A percentile compares a stretch with the other conserved stretches of the same genome.
phyloP scores from a whole-genome alignment of 2,329 filamentous ascomycete species.

The Fonsecaea monophora region DNA sequence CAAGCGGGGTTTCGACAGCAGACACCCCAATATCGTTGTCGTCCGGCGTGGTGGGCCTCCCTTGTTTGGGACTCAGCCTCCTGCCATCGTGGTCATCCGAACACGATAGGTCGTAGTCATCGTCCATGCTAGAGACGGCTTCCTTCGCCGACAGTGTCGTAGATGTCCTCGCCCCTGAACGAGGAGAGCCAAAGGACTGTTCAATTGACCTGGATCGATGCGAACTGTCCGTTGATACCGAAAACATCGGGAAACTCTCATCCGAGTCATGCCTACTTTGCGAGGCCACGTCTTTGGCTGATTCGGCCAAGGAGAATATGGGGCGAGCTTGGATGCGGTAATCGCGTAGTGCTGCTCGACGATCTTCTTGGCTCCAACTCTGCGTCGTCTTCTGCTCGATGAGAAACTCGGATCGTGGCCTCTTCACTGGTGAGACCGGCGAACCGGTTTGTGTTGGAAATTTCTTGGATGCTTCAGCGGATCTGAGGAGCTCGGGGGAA shows the following conservation, averaged over 20 bases:
- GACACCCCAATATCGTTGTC: slow-evolving; percentile 11
- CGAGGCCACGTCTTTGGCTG: slow-evolving; percentile 44
- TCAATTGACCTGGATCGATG: slow-evolving; percentile 60
- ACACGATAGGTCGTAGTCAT: slow-evolving; percentile 26
- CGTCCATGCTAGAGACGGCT: slow-evolving; percentile 23
- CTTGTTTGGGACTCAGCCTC: slow-evolving; percentile 7
- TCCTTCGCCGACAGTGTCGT: neutral
- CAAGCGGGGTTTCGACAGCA: slow-evolving; percentile 22
- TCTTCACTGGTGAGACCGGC: slow-evolving; percentile 1
- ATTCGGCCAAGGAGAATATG: slow-evolving; percentile 57
- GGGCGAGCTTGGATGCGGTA: slow-evolving; percentile 59
- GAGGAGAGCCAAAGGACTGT: slow-evolving; percentile 53
- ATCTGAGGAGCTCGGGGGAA: slow-evolving; percentile 27
- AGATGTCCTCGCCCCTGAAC: neutral
- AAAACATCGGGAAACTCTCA: slow-evolving; percentile 70
- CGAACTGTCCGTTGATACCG: slow-evolving; percentile 65
- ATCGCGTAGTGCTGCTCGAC: slow-evolving; percentile 53
- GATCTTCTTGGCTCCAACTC: slow-evolving; percentile 50
- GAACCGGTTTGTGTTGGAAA: neutral
- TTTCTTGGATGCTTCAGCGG: slow-evolving; percentile 14
- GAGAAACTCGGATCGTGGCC: neutral
- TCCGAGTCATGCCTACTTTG: slow-evolving; percentile 61
- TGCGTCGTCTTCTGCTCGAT: neutral
- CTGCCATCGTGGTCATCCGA: slow-evolving; percentile 7
- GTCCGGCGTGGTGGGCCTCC: slow-evolving; percentile 6